A percentile compares a stretch with the other conserved stretches of the same genome.
Evolutionary conservation across 805 yeast species (phyloP).

Genomic region (Saturnispora hagleri): DNA sequence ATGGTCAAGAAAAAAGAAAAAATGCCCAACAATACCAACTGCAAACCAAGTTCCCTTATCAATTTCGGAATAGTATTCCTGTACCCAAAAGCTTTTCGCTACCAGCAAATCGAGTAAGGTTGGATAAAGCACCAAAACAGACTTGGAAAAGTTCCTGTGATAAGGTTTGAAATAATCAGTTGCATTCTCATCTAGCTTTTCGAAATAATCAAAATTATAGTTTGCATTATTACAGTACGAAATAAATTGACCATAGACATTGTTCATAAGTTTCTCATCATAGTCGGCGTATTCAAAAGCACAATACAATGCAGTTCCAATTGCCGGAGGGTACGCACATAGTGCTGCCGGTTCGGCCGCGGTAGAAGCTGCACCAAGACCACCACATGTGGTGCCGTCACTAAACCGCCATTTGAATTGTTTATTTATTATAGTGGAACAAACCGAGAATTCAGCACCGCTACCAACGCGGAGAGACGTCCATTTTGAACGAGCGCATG

Average conservation of each 20-base stretch:
- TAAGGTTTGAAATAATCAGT: not conserved
- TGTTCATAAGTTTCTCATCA: too few relatives aligned
- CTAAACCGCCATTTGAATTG: not conserved
- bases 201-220: not conserved
- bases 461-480: not conserved
- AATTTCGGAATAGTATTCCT: not conserved
- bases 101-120: not conserved
- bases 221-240: not conserved
- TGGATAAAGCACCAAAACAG: not conserved
- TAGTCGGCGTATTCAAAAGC: not conserved
- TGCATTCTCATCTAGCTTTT: not conserved
- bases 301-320: not conserved
- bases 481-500: not conserved
- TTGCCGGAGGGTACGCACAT: not conserved
- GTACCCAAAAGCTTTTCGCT: not conserved
- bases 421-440: not conserved
- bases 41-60: not conserved
- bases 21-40: not conserved
- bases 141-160: not conserved
- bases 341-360: not conserved
- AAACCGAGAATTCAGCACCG: not conserved
- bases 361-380: not conserved
- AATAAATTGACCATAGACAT: not conserved
- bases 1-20: not conserved
- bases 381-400: not conserved